Conservation (phyloP, 2,329 filamentous ascomycete genomes). For the Pseudohalonectria lignicola region DNA sequence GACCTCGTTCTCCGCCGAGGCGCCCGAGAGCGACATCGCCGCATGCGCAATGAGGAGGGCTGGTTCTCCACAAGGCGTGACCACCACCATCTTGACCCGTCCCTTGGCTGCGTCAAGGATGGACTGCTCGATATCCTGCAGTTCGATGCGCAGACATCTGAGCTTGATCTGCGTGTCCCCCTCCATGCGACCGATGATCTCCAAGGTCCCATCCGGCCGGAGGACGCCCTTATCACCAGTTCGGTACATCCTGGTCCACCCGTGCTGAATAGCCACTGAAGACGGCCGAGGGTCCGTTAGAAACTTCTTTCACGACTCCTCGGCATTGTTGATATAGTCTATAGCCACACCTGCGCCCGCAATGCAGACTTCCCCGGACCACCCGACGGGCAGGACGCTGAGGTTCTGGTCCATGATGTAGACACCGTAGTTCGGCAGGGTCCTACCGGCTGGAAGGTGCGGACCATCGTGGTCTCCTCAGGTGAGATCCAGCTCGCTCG, state of each 20-base stretch:
- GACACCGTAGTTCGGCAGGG: constrained; percentile 20
- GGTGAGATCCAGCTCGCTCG: constrained; percentile 3
- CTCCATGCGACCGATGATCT: constrained; percentile 19
- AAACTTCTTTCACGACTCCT: constrained; percentile 12
- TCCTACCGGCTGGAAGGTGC: background rate
- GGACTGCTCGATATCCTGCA: constrained; percentile 25
- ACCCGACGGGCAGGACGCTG: constrained; percentile 18
- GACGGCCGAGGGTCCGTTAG: constrained; percentile 11
- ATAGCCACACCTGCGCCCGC: constrained; percentile 25
- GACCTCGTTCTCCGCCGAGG: constrained; percentile 1
- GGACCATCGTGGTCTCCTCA: background rate
- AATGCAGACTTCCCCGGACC: constrained; percentile 26
- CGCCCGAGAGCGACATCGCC: background rate
- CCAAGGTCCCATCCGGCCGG: constrained; percentile 18
- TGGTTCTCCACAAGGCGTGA: background rate
- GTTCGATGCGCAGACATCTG: constrained; percentile 27
- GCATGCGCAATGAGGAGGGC: constrained; percentile 3
- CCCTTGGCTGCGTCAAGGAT: constrained; percentile 1
- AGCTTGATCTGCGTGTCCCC: constrained; percentile 29
- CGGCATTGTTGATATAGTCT: constrained; percentile 24
- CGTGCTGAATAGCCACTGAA: constrained; percentile 6
- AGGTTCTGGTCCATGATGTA: constrained; percentile 27
- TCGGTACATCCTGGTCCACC: constrained; percentile 17
- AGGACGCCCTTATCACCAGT: constrained; percentile 25
- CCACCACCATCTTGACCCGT: background rate